Evolutionary conservation across 345 rosid species (phyloP), one percentile per base, ranked within the genome.

Genomic region (Nephelium lappaceum): DNA sequence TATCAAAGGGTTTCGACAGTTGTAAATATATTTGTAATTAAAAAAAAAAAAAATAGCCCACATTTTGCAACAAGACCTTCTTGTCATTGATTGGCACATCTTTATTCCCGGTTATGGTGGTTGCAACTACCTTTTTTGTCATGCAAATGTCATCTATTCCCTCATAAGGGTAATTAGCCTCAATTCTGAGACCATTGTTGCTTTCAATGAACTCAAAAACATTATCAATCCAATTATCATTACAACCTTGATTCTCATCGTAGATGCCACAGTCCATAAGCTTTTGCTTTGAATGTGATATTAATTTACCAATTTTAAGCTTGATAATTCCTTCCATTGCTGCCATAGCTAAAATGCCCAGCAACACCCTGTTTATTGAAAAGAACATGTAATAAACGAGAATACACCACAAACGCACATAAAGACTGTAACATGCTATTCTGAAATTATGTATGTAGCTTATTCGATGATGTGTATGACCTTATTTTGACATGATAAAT

Each of bases 291-390:
- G 93, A 91, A 3, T 89, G 65, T 19, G 93, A 86, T 36, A 83
- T 31, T 49, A 91, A 75, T 19, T 81, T 87, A 6, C 93, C 85
- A 0, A 69, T 80, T 16, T 67, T 78, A 71, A 91, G 83, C 74
- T 83, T 75, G 36, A 74, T 82, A 10, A 85, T 65, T 67, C 93
- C 92, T 84, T 91, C 91, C 27, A 85, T 82, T 10, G 91, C 91
- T 71, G 92, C 93, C 65, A 86, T 82, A 0, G 91, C 85, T 10
- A 84, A 80, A 88, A 91, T 57, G 93, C 93, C 95, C 92, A 89
- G 70, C 95, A 91, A 85, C 81, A 53, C 11, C 89, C 95, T 89
- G 12, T 27, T 27, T 8, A 64, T 58, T 15, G 27, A 63, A 41
- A n/a, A 45, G 66, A 69, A n/a, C 43, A 62, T 64, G 42, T n/a